phyloP scores from a whole-genome alignment of 2,329 filamentous ascomycete species.

The Pseudogymnoascus sp. region DNA sequence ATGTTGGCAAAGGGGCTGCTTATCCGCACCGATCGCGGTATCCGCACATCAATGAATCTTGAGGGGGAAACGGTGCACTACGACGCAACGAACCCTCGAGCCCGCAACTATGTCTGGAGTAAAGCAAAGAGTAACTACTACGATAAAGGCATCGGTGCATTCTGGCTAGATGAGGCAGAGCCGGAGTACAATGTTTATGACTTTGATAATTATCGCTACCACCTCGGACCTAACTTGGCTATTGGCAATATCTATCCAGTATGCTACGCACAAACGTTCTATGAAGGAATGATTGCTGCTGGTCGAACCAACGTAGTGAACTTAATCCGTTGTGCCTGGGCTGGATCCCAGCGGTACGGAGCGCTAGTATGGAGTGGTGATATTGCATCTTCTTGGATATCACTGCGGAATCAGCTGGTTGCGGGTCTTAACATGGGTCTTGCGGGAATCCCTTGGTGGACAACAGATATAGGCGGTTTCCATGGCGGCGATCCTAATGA shows the following conservation, averaged over 20 bases:
- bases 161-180: slow-evolving; percentile 64
- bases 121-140: slow-evolving; percentile 54
- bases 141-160: slow-evolving; percentile 51
- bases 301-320: slow-evolving; percentile 52
- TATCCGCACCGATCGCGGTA: slow-evolving; percentile 51
- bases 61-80: slow-evolving; percentile 52
- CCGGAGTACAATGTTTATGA: slow-evolving; percentile 58
- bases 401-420: slow-evolving; percentile 49
- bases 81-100: slow-evolving; percentile 54
- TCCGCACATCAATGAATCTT: slow-evolving; percentile 50
- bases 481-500: slow-evolving; percentile 54
- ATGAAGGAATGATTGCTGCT: slow-evolving; percentile 42
- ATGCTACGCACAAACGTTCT: slow-evolving; percentile 51
- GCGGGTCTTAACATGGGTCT: slow-evolving; percentile 60
- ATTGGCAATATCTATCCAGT: slow-evolving; percentile 54
- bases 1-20: slow-evolving; percentile 54
- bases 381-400: slow-evolving; percentile 55
- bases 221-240: slow-evolving; percentile 42
- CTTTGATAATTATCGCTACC: slow-evolving; percentile 58
- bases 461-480: slow-evolving; percentile 63
- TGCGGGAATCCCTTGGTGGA: slow-evolving; percentile 59
- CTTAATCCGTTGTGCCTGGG: slow-evolving; percentile 48
- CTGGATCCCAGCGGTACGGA: slow-evolving; percentile 53
- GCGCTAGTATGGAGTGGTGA: slow-evolving; percentile 61
- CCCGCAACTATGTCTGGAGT: slow-evolving; percentile 51